These are phyloP conservation scores for Nothophoma quercina DNA, from an alignment of 2,329 filamentous ascomycete genomes.

Conservation along the genomic window DNA sequence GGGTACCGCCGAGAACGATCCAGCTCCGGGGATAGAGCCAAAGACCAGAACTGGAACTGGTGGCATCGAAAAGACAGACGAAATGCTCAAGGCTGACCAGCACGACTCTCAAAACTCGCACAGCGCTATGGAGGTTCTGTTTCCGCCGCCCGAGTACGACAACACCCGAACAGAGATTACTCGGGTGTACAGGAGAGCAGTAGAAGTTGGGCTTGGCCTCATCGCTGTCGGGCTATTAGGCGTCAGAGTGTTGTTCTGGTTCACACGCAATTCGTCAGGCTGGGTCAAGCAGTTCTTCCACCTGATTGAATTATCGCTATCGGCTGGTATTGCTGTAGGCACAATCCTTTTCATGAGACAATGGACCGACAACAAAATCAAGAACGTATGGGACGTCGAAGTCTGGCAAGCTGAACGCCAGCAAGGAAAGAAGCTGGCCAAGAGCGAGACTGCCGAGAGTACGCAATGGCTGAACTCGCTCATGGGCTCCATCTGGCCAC, in stretches of 20 bases:
- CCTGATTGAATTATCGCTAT: constrained; percentile 36
- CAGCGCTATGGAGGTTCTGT: constrained; percentile 58
- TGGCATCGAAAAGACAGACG: constrained; percentile 54
- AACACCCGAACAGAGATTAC: constrained; percentile 54
- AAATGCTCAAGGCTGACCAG: constrained; percentile 54
- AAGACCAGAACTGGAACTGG: constrained; percentile 56
- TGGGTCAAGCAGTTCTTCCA: constrained; percentile 43
- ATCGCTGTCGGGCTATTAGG: constrained; percentile 47
- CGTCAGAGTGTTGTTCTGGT: constrained; percentile 44
- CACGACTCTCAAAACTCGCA: constrained; percentile 53
- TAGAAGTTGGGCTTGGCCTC: constrained; percentile 50
- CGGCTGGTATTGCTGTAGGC: constrained; percentile 40
- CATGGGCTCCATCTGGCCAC: constrained; percentile 72
- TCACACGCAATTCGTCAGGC: constrained; percentile 40
- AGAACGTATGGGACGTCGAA: constrained; percentile 71
- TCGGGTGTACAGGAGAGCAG: constrained; percentile 54
- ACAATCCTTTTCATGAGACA: constrained; percentile 59
- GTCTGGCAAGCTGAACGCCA: constrained; percentile 71
- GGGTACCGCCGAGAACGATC: constrained; percentile 55
- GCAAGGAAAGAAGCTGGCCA: constrained; percentile 58
- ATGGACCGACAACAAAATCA: constrained; percentile 69
- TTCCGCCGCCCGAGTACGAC: constrained; percentile 62
- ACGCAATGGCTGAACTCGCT: constrained; percentile 76
- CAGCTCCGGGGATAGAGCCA: constrained; percentile 50
- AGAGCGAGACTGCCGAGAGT: constrained; percentile 66